A percentile compares a stretch with the other conserved stretches of the same genome.
phyloP scores from a whole-genome alignment of 2,329 filamentous ascomycete species.

The Endoconidiophora polonica region DNA sequence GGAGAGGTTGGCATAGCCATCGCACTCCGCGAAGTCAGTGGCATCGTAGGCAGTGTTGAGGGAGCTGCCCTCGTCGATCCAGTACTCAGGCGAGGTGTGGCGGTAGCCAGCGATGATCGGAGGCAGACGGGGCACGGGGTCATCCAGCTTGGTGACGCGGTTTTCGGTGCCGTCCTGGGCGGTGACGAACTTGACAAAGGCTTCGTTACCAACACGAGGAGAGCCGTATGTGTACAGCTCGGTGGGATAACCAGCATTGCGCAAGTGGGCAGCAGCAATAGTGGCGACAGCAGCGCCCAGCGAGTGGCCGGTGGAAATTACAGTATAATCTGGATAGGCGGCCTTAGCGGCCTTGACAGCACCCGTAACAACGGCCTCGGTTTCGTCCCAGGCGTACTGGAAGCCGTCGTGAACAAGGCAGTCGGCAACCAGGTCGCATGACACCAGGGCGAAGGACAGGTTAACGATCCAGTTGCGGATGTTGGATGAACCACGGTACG shows the following conservation, averaged over 20 bases:
- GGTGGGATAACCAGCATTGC: conserved; percentile 27
- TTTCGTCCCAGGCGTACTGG: conserved; percentile 38
- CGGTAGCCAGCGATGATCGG: conserved; percentile 42
- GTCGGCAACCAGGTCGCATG: conserved; percentile 22
- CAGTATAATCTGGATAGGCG: conserved; percentile 32
- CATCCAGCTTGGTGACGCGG: conserved; percentile 49
- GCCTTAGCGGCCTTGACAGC: conserved; percentile 28
- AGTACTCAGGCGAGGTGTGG: conserved; percentile 57
- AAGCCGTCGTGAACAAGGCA: conserved; percentile 44
- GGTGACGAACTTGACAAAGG: conserved; percentile 36
- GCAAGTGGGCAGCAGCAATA: conserved; percentile 40
- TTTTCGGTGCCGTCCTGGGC: conserved; percentile 35
- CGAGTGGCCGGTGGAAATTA: conserved; percentile 50
- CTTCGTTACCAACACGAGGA: conserved; percentile 45
- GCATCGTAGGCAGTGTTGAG: conserved; percentile 22
- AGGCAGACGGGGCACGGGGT: conserved; percentile 53
- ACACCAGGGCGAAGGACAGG: conserved; percentile 24
- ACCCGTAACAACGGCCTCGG: conserved; percentile 25
- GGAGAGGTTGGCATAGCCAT: conserved; percentile 27
- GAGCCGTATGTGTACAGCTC: conserved; percentile 48
- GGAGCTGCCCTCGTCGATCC: conserved; percentile 27
- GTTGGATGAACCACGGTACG: conserved; percentile 41
- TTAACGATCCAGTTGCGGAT: conserved; percentile 47
- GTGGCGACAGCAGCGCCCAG: conserved; percentile 50
- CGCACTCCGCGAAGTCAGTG: conserved; percentile 29